A percentile compares a stretch with the other conserved stretches of the same genome.
Evolutionary conservation across 192 early-diverging fungal genomes (phyloP).

Genomic region (Obelidium mucronatum): DNA sequence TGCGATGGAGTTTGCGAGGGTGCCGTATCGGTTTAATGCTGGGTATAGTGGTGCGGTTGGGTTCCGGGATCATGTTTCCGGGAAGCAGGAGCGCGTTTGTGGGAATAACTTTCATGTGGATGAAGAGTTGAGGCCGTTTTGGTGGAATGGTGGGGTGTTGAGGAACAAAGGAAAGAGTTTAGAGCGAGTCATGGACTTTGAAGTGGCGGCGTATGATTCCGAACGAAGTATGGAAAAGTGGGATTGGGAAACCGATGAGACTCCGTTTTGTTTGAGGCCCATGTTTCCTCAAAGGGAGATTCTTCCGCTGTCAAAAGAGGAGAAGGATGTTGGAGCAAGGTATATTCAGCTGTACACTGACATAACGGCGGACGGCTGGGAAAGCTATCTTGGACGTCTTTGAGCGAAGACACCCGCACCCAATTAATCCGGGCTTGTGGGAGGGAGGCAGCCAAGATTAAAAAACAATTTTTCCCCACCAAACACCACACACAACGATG

Average conservation of each 20-base stretch:
- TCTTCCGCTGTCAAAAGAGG: not conserved
- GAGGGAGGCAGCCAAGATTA: no score
- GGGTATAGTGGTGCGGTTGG: not conserved
- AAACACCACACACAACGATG: no score
- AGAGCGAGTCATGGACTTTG: not conserved
- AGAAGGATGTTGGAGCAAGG: not conserved
- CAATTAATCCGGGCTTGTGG: no score
- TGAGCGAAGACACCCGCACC: no score
- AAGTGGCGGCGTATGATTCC: slow-evolving; percentile 12
- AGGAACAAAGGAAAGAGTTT: not conserved
- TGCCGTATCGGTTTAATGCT: not conserved
- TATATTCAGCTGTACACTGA: slow-evolving; percentile 16
- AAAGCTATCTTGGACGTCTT: not conserved
- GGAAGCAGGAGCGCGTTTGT: slow-evolving; percentile 25
- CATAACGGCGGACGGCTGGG: slow-evolving; percentile 8
- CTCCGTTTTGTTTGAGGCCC: slow-evolving; percentile 44
- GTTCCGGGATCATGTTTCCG: not conserved
- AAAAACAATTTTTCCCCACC: no score
- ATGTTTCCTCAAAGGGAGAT: slow-evolving; percentile 13
- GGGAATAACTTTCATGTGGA: slow-evolving; percentile 39
- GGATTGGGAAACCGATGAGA: slow-evolving; percentile 37
- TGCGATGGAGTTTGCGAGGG: not conserved
- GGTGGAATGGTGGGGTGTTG: slow-evolving; percentile 53
- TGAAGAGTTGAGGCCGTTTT: slow-evolving; percentile 34
- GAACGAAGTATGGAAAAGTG: slow-evolving; percentile 10